Conservation (phyloP, 2,329 filamentous ascomycete species). For the Phyllosticta capitalensis region DNA sequence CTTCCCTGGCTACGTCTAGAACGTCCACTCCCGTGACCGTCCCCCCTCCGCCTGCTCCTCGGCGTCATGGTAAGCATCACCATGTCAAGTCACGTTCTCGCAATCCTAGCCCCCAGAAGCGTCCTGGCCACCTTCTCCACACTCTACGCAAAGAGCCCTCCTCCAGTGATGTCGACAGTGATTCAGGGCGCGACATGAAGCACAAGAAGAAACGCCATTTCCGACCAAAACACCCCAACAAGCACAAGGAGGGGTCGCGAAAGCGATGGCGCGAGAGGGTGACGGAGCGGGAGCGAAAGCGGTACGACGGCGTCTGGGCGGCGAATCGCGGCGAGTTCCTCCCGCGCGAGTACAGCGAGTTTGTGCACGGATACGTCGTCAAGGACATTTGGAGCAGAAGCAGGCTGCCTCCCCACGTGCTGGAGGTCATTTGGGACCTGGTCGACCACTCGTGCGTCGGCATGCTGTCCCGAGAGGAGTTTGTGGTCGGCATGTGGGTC, state of each 20-base stretch:
- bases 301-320: slow-evolving; percentile 79
- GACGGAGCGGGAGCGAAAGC: slow-evolving; percentile 61
- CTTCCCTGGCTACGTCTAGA: slow-evolving; percentile 59
- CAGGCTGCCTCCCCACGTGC: slow-evolving; percentile 55
- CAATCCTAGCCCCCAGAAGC: slow-evolving; percentile 36
- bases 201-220: slow-evolving; percentile 51
- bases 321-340: slow-evolving; percentile 57
- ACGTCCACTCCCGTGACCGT: slow-evolving; percentile 30
- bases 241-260: slow-evolving; percentile 66
- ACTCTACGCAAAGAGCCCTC: slow-evolving; percentile 51
- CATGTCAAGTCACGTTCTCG: slow-evolving; percentile 17
- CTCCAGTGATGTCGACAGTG: slow-evolving; percentile 42
- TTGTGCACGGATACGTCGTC: slow-evolving; percentile 58
- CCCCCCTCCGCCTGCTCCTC: slow-evolving; percentile 32
- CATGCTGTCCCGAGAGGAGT: slow-evolving; percentile 56
- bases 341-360: slow-evolving; percentile 17
- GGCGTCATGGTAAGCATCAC: slow-evolving; percentile 30
- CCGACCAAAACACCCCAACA: slow-evolving; percentile 50
- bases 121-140: slow-evolving; percentile 47
- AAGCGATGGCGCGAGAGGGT: slow-evolving; percentile 70
- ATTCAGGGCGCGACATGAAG: slow-evolving; percentile 42
- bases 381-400: slow-evolving; percentile 68
- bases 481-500: slow-evolving; percentile 76
- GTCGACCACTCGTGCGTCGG: slow-evolving; percentile 52
- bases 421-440: slow-evolving; percentile 69